Percentiles rank a stretch among this genome's conserved stretches.
Conservation (phyloP, 495 filamentous ascomycete genomes). For the Penicillium turbatum region DNA sequence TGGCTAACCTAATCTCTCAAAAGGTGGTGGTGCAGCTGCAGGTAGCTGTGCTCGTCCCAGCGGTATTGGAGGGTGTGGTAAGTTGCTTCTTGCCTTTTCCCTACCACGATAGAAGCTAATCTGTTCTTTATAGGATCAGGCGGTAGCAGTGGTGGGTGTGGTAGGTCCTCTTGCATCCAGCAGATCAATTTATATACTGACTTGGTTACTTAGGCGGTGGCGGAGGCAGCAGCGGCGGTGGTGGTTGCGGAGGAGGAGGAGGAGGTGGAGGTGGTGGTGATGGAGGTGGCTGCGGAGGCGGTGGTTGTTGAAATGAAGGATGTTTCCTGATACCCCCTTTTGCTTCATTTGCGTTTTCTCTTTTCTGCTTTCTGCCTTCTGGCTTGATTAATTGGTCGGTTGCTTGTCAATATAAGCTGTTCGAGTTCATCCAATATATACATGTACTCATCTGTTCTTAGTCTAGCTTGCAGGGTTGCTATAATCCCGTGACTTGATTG, state of each 20-base stretch:
- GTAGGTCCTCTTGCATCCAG: neutral
- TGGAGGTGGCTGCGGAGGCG: constrained; percentile 25
- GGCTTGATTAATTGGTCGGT: neutral
- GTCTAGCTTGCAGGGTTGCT: too few relatives aligned
- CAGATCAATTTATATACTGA: neutral
- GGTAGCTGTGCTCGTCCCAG: constrained; percentile 1
- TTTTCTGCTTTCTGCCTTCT: neutral
- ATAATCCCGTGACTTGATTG: neutral
- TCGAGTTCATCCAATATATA: too few relatives aligned
- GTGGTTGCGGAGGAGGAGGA: constrained; percentile 20
- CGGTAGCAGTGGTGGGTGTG: neutral
- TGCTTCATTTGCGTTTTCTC: neutral
- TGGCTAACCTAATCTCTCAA: neutral
- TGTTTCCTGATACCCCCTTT: neutral
- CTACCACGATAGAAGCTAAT: too few relatives aligned
- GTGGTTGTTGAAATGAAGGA: too few relatives aligned
- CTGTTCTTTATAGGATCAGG: too few relatives aligned
- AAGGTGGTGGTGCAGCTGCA: neutral
- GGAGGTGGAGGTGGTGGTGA: constrained; percentile 20
- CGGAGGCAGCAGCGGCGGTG: constrained; percentile 33
- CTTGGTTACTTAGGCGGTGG: constrained; percentile 23
- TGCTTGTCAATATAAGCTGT: neutral
- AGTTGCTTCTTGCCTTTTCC: too few relatives aligned
- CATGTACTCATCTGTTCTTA: too few relatives aligned
- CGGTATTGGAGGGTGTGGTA: neutral